Conservation (phyloP, 768 basidiomycete species). For the Russula dissimulans region DNA sequence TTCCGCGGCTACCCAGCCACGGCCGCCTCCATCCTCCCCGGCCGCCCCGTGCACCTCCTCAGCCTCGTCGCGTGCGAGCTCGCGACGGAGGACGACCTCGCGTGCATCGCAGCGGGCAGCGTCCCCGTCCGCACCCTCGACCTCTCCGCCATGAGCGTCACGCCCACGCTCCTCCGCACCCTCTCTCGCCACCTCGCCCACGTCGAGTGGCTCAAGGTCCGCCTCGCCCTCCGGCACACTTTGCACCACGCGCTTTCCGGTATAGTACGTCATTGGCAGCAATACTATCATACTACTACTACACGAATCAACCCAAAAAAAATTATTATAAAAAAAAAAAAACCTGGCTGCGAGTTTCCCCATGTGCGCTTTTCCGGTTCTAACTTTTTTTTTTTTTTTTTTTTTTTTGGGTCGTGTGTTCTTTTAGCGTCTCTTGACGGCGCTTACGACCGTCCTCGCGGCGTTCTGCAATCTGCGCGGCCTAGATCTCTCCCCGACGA, state of each 20-base stretch:
- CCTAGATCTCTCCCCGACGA: conserved; percentile 55
- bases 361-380: neutral
- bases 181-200: conserved; percentile 42
- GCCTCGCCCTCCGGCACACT: conserved; percentile 55
- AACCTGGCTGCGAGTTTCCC: no score
- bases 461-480: conserved; percentile 39
- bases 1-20: conserved; percentile 54
- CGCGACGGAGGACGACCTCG: conserved; percentile 44
- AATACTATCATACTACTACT: no score
- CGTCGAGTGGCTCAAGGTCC: conserved; percentile 44
- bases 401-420: no score
- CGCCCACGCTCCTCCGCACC: conserved; percentile 47
- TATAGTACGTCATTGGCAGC: conserved; percentile 40
- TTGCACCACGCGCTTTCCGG: conserved; percentile 55
- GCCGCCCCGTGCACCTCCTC: conserved; percentile 48
- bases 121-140: conserved; percentile 46
- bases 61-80: conserved; percentile 49
- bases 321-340: no score
- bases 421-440: conserved; percentile 45
- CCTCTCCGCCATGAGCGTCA: conserved; percentile 49
- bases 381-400: neutral
- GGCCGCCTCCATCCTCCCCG: conserved; percentile 52
- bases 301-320: no score
- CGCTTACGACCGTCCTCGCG: conserved; percentile 47
- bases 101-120: conserved; percentile 38